Evolutionary conservation across 2,329 filamentous ascomycete genomes (phyloP), one percentile per base, ranked within the genome.

Genomic region (Sporothrix protearum): DNA sequence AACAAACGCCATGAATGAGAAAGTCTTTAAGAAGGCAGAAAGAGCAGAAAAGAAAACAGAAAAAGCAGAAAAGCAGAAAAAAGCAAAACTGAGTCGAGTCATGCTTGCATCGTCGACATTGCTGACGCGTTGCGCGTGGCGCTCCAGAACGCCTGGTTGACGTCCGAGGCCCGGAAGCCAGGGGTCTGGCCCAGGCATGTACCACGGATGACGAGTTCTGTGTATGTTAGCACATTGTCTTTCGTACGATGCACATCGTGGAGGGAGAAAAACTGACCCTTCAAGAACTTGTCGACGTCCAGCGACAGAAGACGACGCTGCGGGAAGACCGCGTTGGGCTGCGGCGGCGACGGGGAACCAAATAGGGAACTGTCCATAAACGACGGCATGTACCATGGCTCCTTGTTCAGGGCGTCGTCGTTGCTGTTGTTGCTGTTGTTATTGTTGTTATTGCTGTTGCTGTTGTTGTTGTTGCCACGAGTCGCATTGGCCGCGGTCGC

Each of bases 161-260:
- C 76, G 53, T 80, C 78, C 16, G 53, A 36, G 22, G 73, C 73
- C 16, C 76, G 76, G 68, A 80, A 77, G 0, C 79, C 79, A 1
- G 79, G 78, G 3, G 78, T 73, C 39, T 77, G 73, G 1, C 78
- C 79, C 0, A 81, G 73, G 70, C 80, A 81, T 0, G 76, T 76
- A 1, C 72, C 76, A 0, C 76, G 73, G 0, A 71, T 47, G 3
- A 75, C 75, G n/a, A 81, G 69, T 73, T 79, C 80, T 80, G 69
- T n/a, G 19, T 25, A 22, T 4, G 63, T 61, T 25, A 53, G 47
- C 42, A 47, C n/a, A 36, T n/a, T 8, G 16, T 45, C 10, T 12
- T 45, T 45, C 8, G 3, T 10, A 45, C 14, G 3, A 45, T n/a
- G n/a, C n/a, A n/a, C n/a, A 45, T 1, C 3, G 14, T 45, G 9